Evolutionary conservation across 768 basidiomycete species (phyloP).

Genomic region (Polyporus arcularius): DNA sequence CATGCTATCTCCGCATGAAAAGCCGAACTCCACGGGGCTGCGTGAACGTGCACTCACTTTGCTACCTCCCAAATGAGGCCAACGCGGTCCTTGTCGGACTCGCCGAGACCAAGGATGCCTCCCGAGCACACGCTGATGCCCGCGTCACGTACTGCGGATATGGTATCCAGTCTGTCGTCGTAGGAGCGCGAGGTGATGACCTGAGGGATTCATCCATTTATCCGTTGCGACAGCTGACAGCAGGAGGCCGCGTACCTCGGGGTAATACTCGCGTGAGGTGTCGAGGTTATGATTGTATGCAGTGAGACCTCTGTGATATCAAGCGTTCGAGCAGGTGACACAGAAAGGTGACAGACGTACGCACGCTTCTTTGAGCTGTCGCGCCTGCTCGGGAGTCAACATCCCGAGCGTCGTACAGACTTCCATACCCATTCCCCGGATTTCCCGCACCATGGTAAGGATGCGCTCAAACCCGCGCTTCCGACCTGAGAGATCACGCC

Average conservation of each 20-base stretch:
- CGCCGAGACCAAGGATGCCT: constrained; percentile 93
- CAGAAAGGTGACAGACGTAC: constrained; percentile 28
- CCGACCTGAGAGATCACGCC: constrained; percentile 91
- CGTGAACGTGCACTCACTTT: constrained; percentile 56
- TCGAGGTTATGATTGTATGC: constrained; percentile 99
- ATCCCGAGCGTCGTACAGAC: constrained; percentile 99
- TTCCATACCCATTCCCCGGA: constrained; percentile 97
- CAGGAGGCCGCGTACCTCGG: constrained; percentile 54
- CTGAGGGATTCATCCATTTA: constrained; percentile 39
- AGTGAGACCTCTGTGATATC: constrained; percentile 70
- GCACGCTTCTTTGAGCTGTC: constrained; percentile 89
- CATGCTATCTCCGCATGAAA: constrained; percentile 53
- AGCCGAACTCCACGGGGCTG: background rate
- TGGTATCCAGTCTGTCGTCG: constrained; percentile 90
- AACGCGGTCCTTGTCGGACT: constrained; percentile 85
- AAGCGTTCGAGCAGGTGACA: constrained; percentile 6
- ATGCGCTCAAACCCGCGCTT: constrained; percentile 95
- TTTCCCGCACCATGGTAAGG: constrained; percentile 86
- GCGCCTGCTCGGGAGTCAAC: constrained; percentile 92
- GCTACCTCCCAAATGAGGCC: constrained; percentile 94
- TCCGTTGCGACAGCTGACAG: background rate
- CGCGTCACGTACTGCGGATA: constrained; percentile 87
- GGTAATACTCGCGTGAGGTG: constrained; percentile 96
- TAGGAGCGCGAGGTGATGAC: constrained; percentile 95
- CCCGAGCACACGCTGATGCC: constrained; percentile 98